Evolutionary conservation across 148 eudicot genomes (phyloP).

Genomic region (Rhododendron simsii): DNA sequence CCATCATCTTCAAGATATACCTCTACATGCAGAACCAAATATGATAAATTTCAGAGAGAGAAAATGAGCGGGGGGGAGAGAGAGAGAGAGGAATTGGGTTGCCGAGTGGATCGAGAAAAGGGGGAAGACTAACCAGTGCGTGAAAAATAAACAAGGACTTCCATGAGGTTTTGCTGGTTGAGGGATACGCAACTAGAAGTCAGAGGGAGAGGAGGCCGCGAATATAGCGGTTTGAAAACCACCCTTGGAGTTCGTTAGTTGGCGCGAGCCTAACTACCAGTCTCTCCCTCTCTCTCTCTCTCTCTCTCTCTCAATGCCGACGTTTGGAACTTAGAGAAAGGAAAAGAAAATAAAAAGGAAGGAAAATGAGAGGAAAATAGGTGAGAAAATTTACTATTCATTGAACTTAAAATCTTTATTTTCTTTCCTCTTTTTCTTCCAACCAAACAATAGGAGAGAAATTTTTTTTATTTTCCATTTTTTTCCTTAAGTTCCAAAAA

Average conservation of each 20-base stretch:
- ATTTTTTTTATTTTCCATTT: too few species aligned
- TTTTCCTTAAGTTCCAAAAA: too few species aligned
- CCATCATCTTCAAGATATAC: conserved; percentile 29
- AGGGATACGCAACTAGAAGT: neutral
- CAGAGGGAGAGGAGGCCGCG: neutral
- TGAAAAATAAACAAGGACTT: neutral
- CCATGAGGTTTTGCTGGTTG: neutral
- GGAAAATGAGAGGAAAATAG: too few species aligned
- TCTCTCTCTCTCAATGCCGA: too few species aligned
- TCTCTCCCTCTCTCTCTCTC: neutral
- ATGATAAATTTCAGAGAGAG: neutral
- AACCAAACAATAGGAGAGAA: too few species aligned
- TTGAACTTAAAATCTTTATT: too few species aligned
- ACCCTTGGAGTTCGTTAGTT: neutral
- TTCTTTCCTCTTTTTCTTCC: too few species aligned
- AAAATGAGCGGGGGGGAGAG: neutral
- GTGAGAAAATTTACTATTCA: too few species aligned
- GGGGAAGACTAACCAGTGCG: neutral
- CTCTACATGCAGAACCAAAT: neutral
- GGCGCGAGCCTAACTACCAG: neutral
- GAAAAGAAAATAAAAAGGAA: too few species aligned
- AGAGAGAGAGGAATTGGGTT: neutral
- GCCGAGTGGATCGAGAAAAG: neutral
- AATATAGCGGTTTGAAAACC: neutral
- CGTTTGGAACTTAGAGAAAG: too few species aligned